Evolutionary conservation across 148 eudicot genomes (phyloP).

Genomic region (Silene conica): DNA sequence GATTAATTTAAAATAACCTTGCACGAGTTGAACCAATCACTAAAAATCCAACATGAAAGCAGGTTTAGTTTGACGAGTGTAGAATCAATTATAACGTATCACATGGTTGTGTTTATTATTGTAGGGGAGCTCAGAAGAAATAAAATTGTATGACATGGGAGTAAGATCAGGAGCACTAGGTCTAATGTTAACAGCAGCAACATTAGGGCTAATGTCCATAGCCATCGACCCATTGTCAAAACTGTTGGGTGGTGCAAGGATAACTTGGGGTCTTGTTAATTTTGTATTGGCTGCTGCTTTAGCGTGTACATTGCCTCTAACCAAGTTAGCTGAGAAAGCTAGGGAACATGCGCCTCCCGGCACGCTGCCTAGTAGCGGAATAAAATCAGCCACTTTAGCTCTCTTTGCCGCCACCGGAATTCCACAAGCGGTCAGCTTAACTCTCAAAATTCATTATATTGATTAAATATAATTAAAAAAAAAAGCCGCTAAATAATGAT

Average conservation of each 20-base stretch:
- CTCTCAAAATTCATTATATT: no score
- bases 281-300: constrained; percentile 48
- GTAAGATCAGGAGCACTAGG: constrained; percentile 73
- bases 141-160: constrained; percentile 44
- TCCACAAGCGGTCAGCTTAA: constrained; percentile 61
- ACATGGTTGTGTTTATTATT: not conserved
- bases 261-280: constrained; percentile 67
- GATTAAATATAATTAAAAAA: no score
- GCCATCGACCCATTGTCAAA: constrained; percentile 40
- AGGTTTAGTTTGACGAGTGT: not conserved
- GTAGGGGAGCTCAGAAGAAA: constrained; percentile 19
- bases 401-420: constrained; percentile 67
- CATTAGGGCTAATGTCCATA: constrained; percentile 50
- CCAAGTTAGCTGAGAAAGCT: constrained; percentile 47
- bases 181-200: constrained; percentile 62
- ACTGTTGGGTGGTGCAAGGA: constrained; percentile 45
- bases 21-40: no score
- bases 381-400: constrained; percentile 46
- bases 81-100: not conserved
- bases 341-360: constrained; percentile 23
- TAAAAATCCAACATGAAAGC: no score
- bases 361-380: constrained; percentile 28
- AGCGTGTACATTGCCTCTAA: constrained; percentile 48
- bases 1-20: not conserved
- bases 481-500: no score